Conservation (phyloP, 2,329 filamentous ascomycete genomes). For the Botryosphaeria dothidea region DNA sequence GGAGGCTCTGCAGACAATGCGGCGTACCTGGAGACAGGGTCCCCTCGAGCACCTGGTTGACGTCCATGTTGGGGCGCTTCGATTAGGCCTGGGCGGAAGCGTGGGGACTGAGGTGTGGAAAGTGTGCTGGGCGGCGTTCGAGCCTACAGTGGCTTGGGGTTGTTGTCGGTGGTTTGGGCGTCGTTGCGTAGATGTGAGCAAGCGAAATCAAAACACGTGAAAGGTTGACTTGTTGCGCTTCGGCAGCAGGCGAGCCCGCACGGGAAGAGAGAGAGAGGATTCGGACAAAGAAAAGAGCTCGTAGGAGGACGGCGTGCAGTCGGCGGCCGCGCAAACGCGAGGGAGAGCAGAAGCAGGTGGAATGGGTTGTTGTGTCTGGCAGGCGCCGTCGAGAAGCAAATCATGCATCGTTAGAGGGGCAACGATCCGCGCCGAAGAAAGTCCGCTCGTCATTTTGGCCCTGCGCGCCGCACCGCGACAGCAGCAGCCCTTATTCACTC, state of each 20-base stretch:
- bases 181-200: constrained; percentile 34
- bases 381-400: constrained; percentile 17
- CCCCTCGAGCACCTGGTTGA: constrained; percentile 96
- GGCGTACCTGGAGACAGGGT: constrained; percentile 85
- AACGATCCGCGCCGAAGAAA: constrained; percentile 1
- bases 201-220: constrained; percentile 34
- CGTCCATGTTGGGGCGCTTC: constrained; percentile 73
- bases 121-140: not conserved
- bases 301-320: constrained; percentile 6
- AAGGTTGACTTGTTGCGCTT: constrained; percentile 25
- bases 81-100: constrained; percentile 12
- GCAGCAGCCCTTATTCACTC: too few species aligned
- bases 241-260: not conserved
- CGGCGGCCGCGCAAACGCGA: constrained; percentile 3
- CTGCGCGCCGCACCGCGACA: not conserved
- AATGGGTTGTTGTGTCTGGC: constrained; percentile 18
- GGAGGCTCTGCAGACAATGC: not conserved
- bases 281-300: constrained; percentile 17
- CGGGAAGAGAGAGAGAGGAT: constrained; percentile 14
- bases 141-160: not conserved
- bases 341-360: constrained; percentile 11
- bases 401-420: constrained; percentile 17
- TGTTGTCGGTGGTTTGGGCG: constrained; percentile 14
- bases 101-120: not conserved
- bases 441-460: constrained; percentile 1